Conservation (phyloP, 78 protist genomes). For the Polysphondylium violaceum region DNA sequence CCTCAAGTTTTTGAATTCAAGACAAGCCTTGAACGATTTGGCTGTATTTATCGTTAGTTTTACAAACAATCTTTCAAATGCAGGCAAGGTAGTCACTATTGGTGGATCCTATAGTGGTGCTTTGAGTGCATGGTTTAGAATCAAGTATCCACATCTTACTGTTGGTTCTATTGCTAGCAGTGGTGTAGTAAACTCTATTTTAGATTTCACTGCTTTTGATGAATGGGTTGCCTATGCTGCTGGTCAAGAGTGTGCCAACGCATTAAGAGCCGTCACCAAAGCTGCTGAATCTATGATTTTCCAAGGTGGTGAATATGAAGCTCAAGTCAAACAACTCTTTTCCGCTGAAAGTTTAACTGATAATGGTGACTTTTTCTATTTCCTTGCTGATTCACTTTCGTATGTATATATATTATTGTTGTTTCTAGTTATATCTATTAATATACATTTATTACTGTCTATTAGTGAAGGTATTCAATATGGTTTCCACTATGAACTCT, state of each 20-base stretch:
- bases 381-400: slow-evolving; percentile 24
- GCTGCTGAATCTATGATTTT: background rate
- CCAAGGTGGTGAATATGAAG: background rate
- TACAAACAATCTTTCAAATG: background rate
- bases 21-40: slow-evolving; percentile 85
- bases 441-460: too few relatives aligned
- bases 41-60: slow-evolving; percentile 40
- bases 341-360: slow-evolving; percentile 45
- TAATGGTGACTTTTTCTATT: slow-evolving; percentile 65
- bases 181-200: slow-evolving; percentile 77
- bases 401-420: too few relatives aligned
- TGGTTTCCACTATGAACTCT: slow-evolving; percentile 40
- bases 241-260: slow-evolving; percentile 47
- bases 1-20: slow-evolving; percentile 76
- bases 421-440: too few relatives aligned
- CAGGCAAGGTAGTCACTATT: slow-evolving; percentile 26
- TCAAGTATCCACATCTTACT: slow-evolving; percentile 72
- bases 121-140: slow-evolving; percentile 71
- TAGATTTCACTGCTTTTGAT: slow-evolving; percentile 70
- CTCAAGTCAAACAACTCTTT: slow-evolving; percentile 4
- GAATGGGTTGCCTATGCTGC: slow-evolving; percentile 50
- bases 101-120: slow-evolving; percentile 77
- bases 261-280: slow-evolving; percentile 18
- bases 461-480: slow-evolving; percentile 74
- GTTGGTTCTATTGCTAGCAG: slow-evolving; percentile 55